Conservation (phyloP, 177 flowering plant species). For the Vitis hybrid region DNA sequence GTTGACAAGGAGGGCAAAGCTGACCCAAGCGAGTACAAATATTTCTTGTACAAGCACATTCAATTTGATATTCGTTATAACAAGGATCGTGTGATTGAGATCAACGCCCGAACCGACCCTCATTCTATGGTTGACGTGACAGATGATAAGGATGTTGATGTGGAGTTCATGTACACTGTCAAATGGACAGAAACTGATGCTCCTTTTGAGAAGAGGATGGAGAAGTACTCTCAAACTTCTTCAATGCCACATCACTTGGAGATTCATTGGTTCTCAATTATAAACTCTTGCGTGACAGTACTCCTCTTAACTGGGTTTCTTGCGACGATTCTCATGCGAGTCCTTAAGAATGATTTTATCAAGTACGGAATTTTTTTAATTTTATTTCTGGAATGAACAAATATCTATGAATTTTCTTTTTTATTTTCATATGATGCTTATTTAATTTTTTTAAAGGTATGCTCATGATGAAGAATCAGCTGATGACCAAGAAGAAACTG, state of each 20-base stretch:
- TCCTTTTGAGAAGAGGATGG: slow-evolving; percentile 86
- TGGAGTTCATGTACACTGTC: slow-evolving; percentile 67
- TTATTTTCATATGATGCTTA: not conserved
- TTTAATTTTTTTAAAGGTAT: slow-evolving; percentile 35
- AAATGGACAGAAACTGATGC: slow-evolving; percentile 78
- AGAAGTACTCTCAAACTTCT: slow-evolving; percentile 76
- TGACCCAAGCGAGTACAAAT: slow-evolving; percentile 66
- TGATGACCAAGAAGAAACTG: slow-evolving; percentile 74
- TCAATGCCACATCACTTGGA: slow-evolving; percentile 82
- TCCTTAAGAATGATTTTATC: slow-evolving; percentile 83
- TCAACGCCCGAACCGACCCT: slow-evolving; percentile 69
- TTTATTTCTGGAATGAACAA: not conserved
- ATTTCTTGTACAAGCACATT: slow-evolving; percentile 74
- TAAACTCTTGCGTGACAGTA: slow-evolving; percentile 82
- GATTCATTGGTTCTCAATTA: slow-evolving; percentile 86
- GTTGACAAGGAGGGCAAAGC: slow-evolving; percentile 71
- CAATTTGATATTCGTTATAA: slow-evolving; percentile 77
- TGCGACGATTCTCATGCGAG: slow-evolving; percentile 81
- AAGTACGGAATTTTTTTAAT: slow-evolving; percentile 46
- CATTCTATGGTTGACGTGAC: slow-evolving; percentile 59
- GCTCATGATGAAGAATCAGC: slow-evolving; percentile 71
- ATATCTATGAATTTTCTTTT: not conserved
- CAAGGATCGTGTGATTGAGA: slow-evolving; percentile 78
- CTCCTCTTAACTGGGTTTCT: slow-evolving; percentile 88
- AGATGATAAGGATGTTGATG: slow-evolving; percentile 72